These are phyloP conservation scores for Aleurites moluccanus DNA, from an alignment of 441 rosid genomes.

Conservation along the genomic window DNA sequence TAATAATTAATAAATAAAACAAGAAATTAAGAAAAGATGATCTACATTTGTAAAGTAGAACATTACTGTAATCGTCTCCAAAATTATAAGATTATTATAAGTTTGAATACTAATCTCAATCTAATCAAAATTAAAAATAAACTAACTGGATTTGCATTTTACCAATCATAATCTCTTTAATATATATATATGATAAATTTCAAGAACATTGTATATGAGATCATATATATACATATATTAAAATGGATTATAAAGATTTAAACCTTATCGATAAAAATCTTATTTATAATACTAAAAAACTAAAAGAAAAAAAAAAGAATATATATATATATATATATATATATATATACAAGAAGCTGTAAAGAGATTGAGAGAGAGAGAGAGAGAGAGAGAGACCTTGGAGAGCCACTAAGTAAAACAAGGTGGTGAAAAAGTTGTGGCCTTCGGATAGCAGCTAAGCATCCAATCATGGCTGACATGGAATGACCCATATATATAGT, in stretches of 20 bases:
- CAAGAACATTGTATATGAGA: too few species aligned
- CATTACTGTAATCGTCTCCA: too few species aligned
- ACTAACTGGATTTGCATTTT: too few species aligned
- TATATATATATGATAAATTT: too few species aligned
- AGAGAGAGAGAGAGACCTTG: constrained; percentile 26
- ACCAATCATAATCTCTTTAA: too few species aligned
- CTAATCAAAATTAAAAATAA: too few species aligned
- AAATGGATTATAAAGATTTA: background rate
- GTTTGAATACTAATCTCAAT: too few species aligned
- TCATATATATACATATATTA: background rate
- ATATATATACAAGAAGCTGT: background rate
- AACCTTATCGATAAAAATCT: too few species aligned
- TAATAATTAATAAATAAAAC: background rate
- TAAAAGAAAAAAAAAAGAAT: background rate
- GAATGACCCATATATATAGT: constrained; percentile 43
- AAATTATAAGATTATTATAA: too few species aligned
- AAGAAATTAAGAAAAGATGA: background rate
- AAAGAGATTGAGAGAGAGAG: background rate
- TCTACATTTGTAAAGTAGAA: background rate
- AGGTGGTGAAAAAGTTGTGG: constrained; percentile 41
- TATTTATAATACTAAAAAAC: too few species aligned
- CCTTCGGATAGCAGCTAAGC: constrained; percentile 34
- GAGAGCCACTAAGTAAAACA: constrained; percentile 40
- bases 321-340: too few species aligned
- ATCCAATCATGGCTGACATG: constrained; percentile 46